A percentile compares a stretch with the other conserved stretches of the same genome.
Evolutionary conservation across 495 filamentous ascomycete genomes (phyloP).

Genomic region (Xylaria telfairii): DNA sequence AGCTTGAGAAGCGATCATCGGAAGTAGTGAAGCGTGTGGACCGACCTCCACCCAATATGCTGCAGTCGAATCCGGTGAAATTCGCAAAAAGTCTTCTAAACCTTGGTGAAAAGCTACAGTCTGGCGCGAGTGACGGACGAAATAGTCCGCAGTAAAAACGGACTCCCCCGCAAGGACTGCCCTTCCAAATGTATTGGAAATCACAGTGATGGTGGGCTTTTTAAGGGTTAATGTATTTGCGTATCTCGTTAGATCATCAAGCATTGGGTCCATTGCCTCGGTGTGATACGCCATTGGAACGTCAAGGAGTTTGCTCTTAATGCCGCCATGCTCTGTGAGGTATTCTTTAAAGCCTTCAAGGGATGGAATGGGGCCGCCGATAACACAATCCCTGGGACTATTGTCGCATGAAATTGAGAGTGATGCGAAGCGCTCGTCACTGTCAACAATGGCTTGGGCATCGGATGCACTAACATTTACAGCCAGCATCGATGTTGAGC

Average conservation of each 20-base stretch:
- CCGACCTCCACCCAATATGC: neutral
- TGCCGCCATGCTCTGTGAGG: neutral
- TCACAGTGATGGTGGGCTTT: conserved; percentile 4
- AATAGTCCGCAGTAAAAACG: conserved; percentile 16
- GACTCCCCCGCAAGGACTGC: neutral
- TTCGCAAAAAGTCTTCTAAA: conserved; percentile 9
- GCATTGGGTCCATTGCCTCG: conserved; percentile 21
- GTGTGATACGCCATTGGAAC: conserved; percentile 22
- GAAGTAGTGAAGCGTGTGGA: conserved; percentile 17
- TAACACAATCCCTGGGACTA: neutral
- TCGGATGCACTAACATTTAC: neutral
- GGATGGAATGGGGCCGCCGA: neutral
- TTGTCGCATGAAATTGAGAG: neutral
- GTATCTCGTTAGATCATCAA: conserved; percentile 16
- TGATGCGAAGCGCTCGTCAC: neutral
- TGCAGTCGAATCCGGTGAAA: neutral
- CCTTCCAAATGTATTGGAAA: neutral
- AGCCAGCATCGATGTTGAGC: neutral
- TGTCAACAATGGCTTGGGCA: neutral
- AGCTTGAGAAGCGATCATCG: conserved; percentile 20
- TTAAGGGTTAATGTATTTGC: neutral
- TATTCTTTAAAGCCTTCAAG: conserved; percentile 1
- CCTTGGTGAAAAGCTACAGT: conserved; percentile 22
- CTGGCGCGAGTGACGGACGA: conserved; percentile 16
- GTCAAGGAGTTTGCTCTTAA: conserved; percentile 23